Conservation (phyloP, 208 protist genomes). For the Naegleria lovaniensis region DNA sequence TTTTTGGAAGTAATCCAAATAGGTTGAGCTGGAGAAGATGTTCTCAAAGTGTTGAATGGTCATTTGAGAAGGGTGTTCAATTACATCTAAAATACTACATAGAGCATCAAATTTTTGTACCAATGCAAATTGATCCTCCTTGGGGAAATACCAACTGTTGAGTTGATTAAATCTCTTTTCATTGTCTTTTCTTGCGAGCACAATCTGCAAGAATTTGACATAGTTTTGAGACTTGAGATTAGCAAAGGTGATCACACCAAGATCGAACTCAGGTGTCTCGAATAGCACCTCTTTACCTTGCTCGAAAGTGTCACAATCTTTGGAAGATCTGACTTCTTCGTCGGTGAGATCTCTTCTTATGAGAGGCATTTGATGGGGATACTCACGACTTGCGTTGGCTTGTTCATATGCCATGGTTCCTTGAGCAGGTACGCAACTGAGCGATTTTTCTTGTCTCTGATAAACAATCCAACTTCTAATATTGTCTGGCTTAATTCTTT, state of each 20-base stretch:
- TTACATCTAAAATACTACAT: background rate
- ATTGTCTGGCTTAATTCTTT: background rate
- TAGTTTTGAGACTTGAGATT: background rate
- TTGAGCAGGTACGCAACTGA: background rate
- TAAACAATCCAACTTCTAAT: background rate
- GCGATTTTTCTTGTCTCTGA: background rate
- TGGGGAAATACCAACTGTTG: background rate
- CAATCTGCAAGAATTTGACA: background rate
- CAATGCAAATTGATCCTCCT: too few relatives aligned
- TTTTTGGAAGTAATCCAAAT: background rate
- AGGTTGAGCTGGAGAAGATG: background rate
- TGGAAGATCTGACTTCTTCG: background rate
- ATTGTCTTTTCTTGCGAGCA: background rate
- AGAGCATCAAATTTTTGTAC: background rate
- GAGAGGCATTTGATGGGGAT: background rate
- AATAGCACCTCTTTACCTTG: background rate
- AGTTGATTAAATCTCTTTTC: background rate
- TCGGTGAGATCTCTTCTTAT: background rate
- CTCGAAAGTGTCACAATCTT: background rate
- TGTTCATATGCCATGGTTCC: background rate
- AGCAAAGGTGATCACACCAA: background rate
- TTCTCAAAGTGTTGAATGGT: background rate
- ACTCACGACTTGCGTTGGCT: background rate
- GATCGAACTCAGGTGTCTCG: background rate
- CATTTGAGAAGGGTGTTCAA: conserved; percentile 21